Base-by-base conservation (phyloP, 2,329 filamentous ascomycete genomes). In the Fusarium globosum region DNA sequence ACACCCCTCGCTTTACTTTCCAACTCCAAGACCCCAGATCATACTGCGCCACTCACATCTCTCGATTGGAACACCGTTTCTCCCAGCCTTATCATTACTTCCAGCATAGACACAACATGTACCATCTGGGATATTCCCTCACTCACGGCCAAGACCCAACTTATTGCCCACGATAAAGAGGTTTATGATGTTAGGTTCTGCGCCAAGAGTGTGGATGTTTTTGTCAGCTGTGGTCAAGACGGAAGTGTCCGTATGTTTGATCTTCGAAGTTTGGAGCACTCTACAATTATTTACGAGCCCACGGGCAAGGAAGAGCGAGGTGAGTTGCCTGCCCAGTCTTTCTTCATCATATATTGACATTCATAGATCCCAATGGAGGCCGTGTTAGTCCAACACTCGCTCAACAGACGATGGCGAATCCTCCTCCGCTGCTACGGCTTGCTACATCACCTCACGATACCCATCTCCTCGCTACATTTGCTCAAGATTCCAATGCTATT, bases 101-200 rank as follows among this genome's bases (percentile, higher is more conserved):
- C 95, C 7, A 98, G 95, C 81, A 99, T 99, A 79, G 96, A 99
- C 80, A 99, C 96, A 3, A 99, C 96, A 11, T 99, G 96, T 84
- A 99, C 96, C 9, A 99, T 99, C 75, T 99, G 96, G 96, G 96
- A 99, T 81, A 99, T 99, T 63, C 96, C 96, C 7, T 98, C 96
- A 2, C 87, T 99, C 71, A 99, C 96, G 2, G 96, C 96, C 59
- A 99, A 99, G 85, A 99, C 96, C 4, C 96, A 99, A 82, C 87
- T 99, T 51, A 99, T 99, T 83, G 96, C 96, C 26, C 96, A 99
- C 82, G 96, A 99, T 84, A 98, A 98, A 83, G 96, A 99, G 83
- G 96, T 99, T 11, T 99, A 97, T 79, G 96, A 99, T 81, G 96
- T 99, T 53, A 92, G 96, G 26, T 99, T 99, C 84, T 99, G 96